Evolutionary conservation across 371 early-diverging fungal species (phyloP), one percentile per base, ranked within the genome.

Genomic region (Apophysomyces ossiformis): DNA sequence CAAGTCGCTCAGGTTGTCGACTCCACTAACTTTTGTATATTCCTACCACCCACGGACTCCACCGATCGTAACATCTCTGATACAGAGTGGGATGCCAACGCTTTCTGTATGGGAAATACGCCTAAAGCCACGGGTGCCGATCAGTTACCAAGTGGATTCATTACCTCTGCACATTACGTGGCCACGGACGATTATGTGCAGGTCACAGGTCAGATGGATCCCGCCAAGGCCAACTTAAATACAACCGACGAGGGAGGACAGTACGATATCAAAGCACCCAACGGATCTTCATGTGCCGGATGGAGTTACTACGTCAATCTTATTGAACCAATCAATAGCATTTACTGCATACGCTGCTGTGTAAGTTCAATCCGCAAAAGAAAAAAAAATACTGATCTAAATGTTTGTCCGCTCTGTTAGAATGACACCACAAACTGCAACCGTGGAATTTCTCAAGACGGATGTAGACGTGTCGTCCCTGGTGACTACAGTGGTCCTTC

Each of bases 301-400:
- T 86, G 79, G 67, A 60, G 64, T 5, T 75, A 68, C 39, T 87
- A 72, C 64, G 84, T 87, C 38, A 82, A 86, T 50, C 64, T 86
- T 57, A 74, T 83, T 18, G 86, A 86, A 63, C 86, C 86, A 39
- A 58, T 78, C 32, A 67, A 63, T 7, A 69, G 72, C 16, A 78
- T 74, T 12, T 86, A 74, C 50, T 86, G 86, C 64, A 77, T 86
- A 59, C 79, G 86, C 58, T 85, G 85, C 72, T 87, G 87, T 74
- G 82, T 79, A 84, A 77, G 61, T 65, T 8, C 32, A 1, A 39
- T 21, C 1, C 37, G 39, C 5, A 69, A 67, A 41, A 69, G 8
- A 18, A 12, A 56, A 15, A n/a, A 47, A 47, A 16, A 46, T 26
- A 21, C 1, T 26, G 16, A 32, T 12, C 11, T 39, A 38, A 44